A percentile compares a stretch with the other conserved stretches of the same genome.
phyloP scores from a whole-genome alignment of 257 asterid genomes.

The Voacanga thouarsii region DNA sequence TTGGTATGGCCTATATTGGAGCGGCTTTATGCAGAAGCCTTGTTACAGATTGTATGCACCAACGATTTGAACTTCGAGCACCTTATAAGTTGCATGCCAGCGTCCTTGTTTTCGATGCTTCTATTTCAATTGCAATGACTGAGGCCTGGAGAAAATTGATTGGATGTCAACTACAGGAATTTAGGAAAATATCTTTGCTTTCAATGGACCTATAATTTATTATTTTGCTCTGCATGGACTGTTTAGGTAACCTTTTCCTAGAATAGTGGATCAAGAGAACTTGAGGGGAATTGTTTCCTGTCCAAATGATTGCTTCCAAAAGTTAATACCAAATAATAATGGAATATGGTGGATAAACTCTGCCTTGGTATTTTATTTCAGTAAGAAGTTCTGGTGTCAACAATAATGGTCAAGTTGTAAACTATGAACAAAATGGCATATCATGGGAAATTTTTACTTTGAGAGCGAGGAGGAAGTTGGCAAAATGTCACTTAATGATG shows the following conservation, averaged over 20 bases:
- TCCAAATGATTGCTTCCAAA: not conserved
- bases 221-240: not conserved
- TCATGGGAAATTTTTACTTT: not conserved
- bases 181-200: not conserved
- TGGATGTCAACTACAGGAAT: not conserved
- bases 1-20: not conserved
- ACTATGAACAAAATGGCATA: not conserved
- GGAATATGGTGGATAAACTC: not conserved
- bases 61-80: not conserved
- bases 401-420: not conserved
- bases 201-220: not conserved
- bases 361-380: not conserved
- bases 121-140: not conserved
- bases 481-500: not conserved
- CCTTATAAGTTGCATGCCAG: not conserved
- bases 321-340: not conserved
- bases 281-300: not conserved
- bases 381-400: not conserved
- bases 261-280: not conserved
- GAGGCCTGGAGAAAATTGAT: not conserved
- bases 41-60: not conserved
- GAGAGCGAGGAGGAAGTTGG: not conserved
- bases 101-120: not conserved
- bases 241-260: not conserved
- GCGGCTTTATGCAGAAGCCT: not conserved